Evolutionary conservation across 805 yeast species (phyloP), one percentile per base, ranked within the genome.

Genomic region (Hyphopichia homilentoma): DNA sequence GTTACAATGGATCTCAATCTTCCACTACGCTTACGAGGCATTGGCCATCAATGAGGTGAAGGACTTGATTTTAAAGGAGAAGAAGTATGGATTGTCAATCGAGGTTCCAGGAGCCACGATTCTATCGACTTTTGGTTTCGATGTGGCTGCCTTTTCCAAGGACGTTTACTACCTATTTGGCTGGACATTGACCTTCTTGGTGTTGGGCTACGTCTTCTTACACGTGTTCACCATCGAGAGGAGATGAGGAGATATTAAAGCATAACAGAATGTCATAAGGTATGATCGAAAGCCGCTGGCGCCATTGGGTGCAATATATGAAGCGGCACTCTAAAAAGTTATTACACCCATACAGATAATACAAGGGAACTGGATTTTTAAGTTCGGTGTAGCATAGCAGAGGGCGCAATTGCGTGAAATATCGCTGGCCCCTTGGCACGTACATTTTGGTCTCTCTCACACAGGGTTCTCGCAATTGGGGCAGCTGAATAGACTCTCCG

Each of bases 41-140:
- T 65, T 93, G 43, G 72, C 88, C 3, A 89, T 93, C 34, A 93
- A 93, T 57, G 98, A 93, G 54, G 97, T 90, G 7, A 84, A 81
- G 49, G 84, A 86, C 21, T 70, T 93, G 52, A 79, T 86, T 9
- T 68, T 93, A 47, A 78, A 77, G 41, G 98, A 93, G 54, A 81
- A 78, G 53, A 93, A 93, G 59, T 90, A 82, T 50, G 98, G 98
- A 0, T 70, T 93, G 26, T 84, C 89, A 27, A 90, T 93, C 47
- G 96, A 88, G 57, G 94, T 93, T 11, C 98, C 98, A 0, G 98
- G 98, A 7, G 97, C 98, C 2, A 94, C 95, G 2, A 93, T 93
- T 35, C 70, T 93, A 45, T 84, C 95, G 45, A 87, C 97, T 0
- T 93, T 93, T 65, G 98, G 98, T 0, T 93, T 93, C 57, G 75